phyloP scores from a whole-genome alignment of 202 grass and related monocot genomes.

The Digitaria exilis region DNA sequence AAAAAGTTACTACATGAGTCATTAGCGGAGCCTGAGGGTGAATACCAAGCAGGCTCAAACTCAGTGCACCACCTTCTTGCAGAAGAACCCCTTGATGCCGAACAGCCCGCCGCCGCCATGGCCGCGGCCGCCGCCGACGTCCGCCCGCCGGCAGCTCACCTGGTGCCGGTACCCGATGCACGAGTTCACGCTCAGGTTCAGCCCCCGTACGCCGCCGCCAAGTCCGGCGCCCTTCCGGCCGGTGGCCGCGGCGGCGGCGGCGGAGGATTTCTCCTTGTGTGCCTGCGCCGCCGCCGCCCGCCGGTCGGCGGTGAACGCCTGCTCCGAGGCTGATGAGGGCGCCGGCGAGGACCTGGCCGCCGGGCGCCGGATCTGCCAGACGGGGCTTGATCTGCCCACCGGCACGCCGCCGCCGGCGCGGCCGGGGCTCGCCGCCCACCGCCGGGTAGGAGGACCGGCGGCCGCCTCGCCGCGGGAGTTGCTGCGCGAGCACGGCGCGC shows the following conservation, averaged over 20 bases:
- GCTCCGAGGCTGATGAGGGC: background rate
- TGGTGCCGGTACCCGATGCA: constrained; percentile 80
- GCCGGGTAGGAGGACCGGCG: background rate
- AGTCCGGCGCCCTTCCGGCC: constrained; percentile 10
- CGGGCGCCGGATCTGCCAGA: constrained; percentile 66
- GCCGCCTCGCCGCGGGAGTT: constrained; percentile 80
- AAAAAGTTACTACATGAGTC: background rate
- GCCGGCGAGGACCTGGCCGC: background rate
- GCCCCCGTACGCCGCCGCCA: constrained; percentile 35
- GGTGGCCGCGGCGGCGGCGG: background rate
- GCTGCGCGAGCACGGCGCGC: constrained; percentile 83
- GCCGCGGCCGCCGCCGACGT: constrained; percentile 34
- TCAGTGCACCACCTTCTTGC: constrained; percentile 82
- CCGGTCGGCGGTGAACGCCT: background rate
- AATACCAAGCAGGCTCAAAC: constrained; percentile 14
- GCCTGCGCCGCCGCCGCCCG: background rate
- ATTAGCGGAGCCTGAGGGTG: background rate
- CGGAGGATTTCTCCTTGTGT: constrained; percentile 17
- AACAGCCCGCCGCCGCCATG: constrained; percentile 40
- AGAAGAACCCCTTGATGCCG: constrained; percentile 67
- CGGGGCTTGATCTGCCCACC: constrained; percentile 70
- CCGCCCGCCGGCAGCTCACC: constrained; percentile 57
- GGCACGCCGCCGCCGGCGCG: constrained; percentile 57
- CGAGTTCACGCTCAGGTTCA: constrained; percentile 72
- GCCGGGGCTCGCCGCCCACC: constrained; percentile 73